Evolutionary conservation across 306 rosid species (phyloP), one percentile per base, ranked within the genome.

Genomic region (Fragaria nilgerrensis): DNA sequence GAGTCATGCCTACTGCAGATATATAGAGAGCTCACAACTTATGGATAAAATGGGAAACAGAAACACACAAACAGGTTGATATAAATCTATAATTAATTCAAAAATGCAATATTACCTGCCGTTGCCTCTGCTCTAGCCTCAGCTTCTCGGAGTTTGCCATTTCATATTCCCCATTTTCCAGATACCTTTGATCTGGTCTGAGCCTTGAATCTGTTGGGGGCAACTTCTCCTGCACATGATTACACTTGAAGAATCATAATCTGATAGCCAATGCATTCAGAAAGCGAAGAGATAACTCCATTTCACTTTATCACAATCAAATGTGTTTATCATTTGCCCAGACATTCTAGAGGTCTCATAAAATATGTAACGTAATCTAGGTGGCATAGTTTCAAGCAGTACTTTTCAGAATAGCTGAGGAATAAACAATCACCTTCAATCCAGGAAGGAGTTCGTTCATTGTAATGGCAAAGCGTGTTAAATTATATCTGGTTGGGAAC

Each of bases 131-230:
- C 86, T 96, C 99, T 70, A 96, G 84, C 64, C 99, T 88, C 84
- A 93, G 79, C 85, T 96, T 96, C 76, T 96, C 99, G 9, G 87
- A 81, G 81, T 96, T 96, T 68, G 98, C 99, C 99, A 93, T 92
- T 84, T 96, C 99, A 73, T 89, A 96, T 85, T 91, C 97, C 78
- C 99, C 99, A 76, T 92, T 96, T 86, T 96, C 99, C 82, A 96
- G 80, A 87, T 88, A 91, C 83, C 99, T 86, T 77, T 96, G 99
- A 85, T 96, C 99, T 22, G 99, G 99, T 81, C 99, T 91, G 47
- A 96, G 83, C 87, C 99, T 96, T 78, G 99, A 96, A 87, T 96
- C 99, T 73, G 99, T 96, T 20, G 99, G 99, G n/a, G 99, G 99
- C 84, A 96, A 87, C 79, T 84, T 93, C 76, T 89, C 96, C 99